Percentiles rank a stretch among this genome's conserved stretches.
Evolutionary conservation across 352 stramenopile genomes (phyloP).

Genomic region (Phytophthora europaea): DNA sequence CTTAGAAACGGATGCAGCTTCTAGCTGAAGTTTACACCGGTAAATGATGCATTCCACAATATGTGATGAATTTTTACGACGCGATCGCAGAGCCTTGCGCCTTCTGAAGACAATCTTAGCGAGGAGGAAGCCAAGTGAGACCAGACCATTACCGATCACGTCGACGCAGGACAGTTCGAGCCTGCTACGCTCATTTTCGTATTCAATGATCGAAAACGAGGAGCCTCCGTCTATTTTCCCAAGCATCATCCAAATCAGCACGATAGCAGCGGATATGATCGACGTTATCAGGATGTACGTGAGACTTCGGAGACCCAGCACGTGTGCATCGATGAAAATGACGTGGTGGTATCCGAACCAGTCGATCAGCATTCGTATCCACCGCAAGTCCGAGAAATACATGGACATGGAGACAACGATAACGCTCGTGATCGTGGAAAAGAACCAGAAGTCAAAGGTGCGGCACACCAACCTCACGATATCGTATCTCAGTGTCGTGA

Average conservation of each 20-base stretch:
- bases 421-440: slow-evolving; percentile 35
- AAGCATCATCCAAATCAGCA: slow-evolving; percentile 26
- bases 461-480: slow-evolving; percentile 40
- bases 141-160: slow-evolving; percentile 37
- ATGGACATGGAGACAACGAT: slow-evolving; percentile 37
- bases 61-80: slow-evolving; percentile 3
- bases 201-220: slow-evolving; percentile 26
- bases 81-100: slow-evolving; percentile 12
- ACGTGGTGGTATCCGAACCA: slow-evolving; percentile 45
- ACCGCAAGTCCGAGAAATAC: slow-evolving; percentile 42
- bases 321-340: slow-evolving; percentile 43
- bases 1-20: not conserved
- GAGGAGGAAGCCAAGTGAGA: slow-evolving; percentile 36
- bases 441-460: slow-evolving; percentile 62
- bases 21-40: slow-evolving; percentile 25
- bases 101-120: slow-evolving; percentile 42
- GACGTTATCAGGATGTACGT: slow-evolving; percentile 12
- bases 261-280: slow-evolving; percentile 20
- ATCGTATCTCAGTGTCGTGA: slow-evolving; percentile 46
- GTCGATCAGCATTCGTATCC: slow-evolving; percentile 34
- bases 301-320: slow-evolving; percentile 33
- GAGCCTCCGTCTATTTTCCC: slow-evolving; percentile 25
- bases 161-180: slow-evolving; percentile 34
- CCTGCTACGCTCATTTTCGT: slow-evolving; percentile 16
- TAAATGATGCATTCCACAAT: slow-evolving; percentile 40